phyloP scores from a whole-genome alignment of 768 basidiomycete species.

The Pleurotus platypus region DNA sequence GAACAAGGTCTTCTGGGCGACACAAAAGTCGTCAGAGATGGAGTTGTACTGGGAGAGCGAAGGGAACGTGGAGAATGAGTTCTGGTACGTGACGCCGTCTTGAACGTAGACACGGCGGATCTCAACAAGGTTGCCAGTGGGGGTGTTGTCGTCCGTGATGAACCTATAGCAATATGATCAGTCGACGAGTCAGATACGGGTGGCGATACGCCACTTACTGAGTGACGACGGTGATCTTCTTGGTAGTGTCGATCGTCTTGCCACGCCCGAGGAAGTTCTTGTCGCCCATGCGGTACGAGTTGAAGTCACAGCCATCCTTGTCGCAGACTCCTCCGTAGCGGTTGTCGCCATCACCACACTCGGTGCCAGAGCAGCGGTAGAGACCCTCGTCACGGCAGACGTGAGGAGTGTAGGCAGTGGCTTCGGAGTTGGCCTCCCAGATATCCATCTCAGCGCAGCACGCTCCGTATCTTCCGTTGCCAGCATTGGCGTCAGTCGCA shows the following conservation, averaged over 20 bases:
- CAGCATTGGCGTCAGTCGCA: slow-evolving; percentile 27
- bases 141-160: slow-evolving; percentile 25
- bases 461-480: slow-evolving; percentile 31
- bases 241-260: slow-evolving; percentile 33
- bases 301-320: slow-evolving; percentile 45
- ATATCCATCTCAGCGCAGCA: slow-evolving; percentile 45
- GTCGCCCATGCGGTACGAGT: slow-evolving; percentile 18
- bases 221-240: slow-evolving; percentile 32
- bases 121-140: slow-evolving; percentile 9
- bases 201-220: background rate
- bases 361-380: slow-evolving; percentile 28
- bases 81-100: slow-evolving; percentile 32
- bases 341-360: slow-evolving; percentile 22
- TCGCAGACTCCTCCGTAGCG: slow-evolving; percentile 35
- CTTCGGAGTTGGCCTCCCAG: slow-evolving; percentile 41
- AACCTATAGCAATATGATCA: slow-evolving; percentile 20
- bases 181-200: background rate
- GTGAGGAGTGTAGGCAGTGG: slow-evolving; percentile 38
- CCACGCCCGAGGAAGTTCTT: slow-evolving; percentile 33
- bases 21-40: slow-evolving; percentile 33
- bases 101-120: slow-evolving; percentile 34
- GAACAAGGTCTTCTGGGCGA: slow-evolving; percentile 29
- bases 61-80: slow-evolving; percentile 27
- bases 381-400: slow-evolving; percentile 28
- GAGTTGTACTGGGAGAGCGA: slow-evolving; percentile 28